These are phyloP conservation scores for Kwoniella pini DNA, from an alignment of 768 basidiomycete species.

Conservation along the genomic window DNA sequence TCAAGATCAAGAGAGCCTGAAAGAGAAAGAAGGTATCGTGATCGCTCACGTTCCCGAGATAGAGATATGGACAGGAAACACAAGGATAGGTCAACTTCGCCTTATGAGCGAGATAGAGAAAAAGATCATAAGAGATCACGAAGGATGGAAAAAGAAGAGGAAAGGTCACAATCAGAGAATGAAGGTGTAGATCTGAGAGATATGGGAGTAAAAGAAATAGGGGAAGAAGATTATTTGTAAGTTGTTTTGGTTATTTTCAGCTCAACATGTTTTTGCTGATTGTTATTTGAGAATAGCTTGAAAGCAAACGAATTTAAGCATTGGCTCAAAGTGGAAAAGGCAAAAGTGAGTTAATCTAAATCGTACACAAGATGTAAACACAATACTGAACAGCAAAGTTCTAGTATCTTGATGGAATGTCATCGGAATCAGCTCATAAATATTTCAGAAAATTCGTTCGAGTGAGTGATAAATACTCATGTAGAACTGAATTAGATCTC, in stretches of 20 bases:
- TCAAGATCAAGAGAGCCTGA: slow-evolving; percentile 3
- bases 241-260: background rate
- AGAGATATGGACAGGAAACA: slow-evolving; percentile 4
- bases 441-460: slow-evolving; percentile 85
- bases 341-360: slow-evolving; percentile 59
- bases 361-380: too few relatives aligned
- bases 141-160: slow-evolving; percentile 17
- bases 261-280: too few relatives aligned
- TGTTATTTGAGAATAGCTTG: too few relatives aligned
- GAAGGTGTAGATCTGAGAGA: slow-evolving; percentile 56
- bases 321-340: slow-evolving; percentile 78
- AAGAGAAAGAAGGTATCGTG: background rate
- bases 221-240: slow-evolving; percentile 78
- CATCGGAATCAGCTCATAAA: slow-evolving; percentile 72
- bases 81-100: slow-evolving; percentile 13
- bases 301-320: slow-evolving; percentile 81
- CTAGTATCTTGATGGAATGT: slow-evolving; percentile 84
- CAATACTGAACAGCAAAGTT: too few relatives aligned
- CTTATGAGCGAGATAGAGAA: slow-evolving; percentile 11
- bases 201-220: slow-evolving; percentile 62
- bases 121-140: slow-evolving; percentile 11
- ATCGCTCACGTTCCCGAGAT: slow-evolving; percentile 1
- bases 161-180: slow-evolving; percentile 26
- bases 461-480: too few relatives aligned
- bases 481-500: too few relatives aligned